Evolutionary conservation across 495 filamentous ascomycete genomes (phyloP).

Genomic region (Annulohypoxylon stygium): DNA sequence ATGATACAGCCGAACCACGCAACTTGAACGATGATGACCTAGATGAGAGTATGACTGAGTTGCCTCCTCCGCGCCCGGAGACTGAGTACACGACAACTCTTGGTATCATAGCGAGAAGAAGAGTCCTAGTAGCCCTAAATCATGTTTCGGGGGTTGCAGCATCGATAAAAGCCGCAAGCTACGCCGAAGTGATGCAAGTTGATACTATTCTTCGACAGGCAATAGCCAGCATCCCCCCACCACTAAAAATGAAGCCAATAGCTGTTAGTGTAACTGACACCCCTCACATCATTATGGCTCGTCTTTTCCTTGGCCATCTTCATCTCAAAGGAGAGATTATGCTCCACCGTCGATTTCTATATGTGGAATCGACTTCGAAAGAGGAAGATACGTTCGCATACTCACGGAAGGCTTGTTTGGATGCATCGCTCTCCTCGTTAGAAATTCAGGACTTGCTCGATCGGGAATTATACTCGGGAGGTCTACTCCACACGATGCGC

Average conservation of each 20-base stretch:
- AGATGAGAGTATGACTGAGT: constrained; percentile 45
- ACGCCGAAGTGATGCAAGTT: constrained; percentile 56
- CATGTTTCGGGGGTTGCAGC: constrained; percentile 55
- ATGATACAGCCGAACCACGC: constrained; percentile 55
- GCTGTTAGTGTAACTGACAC: constrained; percentile 54
- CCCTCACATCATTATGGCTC: constrained; percentile 53
- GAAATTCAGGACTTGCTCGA: constrained; percentile 46
- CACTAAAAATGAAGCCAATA: constrained; percentile 51
- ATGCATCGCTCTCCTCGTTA: constrained; percentile 36
- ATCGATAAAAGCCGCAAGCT: constrained; percentile 45
- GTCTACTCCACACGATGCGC: constrained; percentile 46
- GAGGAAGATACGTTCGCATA: constrained; percentile 43
- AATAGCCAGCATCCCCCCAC: constrained; percentile 50
- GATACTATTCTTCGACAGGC: constrained; percentile 55
- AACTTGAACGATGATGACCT: constrained; percentile 58
- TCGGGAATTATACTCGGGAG: constrained; percentile 48
- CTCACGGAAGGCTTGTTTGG: constrained; percentile 44
- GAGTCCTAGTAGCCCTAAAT: constrained; percentile 60
- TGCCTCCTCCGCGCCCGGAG: constrained; percentile 56
- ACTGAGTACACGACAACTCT: constrained; percentile 50
- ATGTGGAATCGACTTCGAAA: constrained; percentile 34
- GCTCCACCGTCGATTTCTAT: constrained; percentile 57
- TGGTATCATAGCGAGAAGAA: constrained; percentile 28
- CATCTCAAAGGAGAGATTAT: constrained; percentile 56
- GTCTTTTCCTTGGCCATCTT: constrained; percentile 53